Evolutionary conservation across 345 rosid genomes (phyloP), one percentile per base, ranked within the genome.

Genomic region (Hibiscus trionum): DNA sequence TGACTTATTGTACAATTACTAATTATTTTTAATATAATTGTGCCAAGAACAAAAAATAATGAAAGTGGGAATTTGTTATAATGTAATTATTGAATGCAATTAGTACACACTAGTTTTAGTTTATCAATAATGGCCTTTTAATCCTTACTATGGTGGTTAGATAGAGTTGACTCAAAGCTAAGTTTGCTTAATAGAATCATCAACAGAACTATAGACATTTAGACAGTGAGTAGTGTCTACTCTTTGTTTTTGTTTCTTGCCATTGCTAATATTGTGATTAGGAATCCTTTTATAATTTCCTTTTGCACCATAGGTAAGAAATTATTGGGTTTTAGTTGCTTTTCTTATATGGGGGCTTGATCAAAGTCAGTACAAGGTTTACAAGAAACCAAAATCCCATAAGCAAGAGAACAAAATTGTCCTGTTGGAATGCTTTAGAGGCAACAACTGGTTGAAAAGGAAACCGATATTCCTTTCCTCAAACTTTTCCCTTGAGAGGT

Each of bases 401-500:
- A 66, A 66, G 70, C 70, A 46, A 46, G 57, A 66, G n/a, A 29
- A 66, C 57, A 47, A 47, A 3, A 47, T 26, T 47, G 58, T 66
- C 70, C 12, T 21, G 56, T 42, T 19, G 11, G 19, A 66, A 11
- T 46, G 35, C 70, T 24, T 3, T 66, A 24, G 3, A 66, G 56
- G 39, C 24, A 14, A 47, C 58, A 66, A 27, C 70, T 17, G 26
- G 46, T 15, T 66, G 70, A 47, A 14, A 66, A 24, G 11, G 56
- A 66, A 46, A 42, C 19, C 19, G 53, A 39, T 64, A 39, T 21
- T 42, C 53, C 10, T 39, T 65, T 11, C 27, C 52, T 17, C 27
- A 19, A 64, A 11, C 11, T 37, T 37, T 39, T 19, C 2, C n/a
- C 24, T 17, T 11, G 17, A 10, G n/a, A 9, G 53, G 33, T n/a